Evolutionary conservation across 176 grass and related monocot genomes (phyloP), one percentile per base, ranked within the genome.

Genomic region (Typha latifolia): DNA sequence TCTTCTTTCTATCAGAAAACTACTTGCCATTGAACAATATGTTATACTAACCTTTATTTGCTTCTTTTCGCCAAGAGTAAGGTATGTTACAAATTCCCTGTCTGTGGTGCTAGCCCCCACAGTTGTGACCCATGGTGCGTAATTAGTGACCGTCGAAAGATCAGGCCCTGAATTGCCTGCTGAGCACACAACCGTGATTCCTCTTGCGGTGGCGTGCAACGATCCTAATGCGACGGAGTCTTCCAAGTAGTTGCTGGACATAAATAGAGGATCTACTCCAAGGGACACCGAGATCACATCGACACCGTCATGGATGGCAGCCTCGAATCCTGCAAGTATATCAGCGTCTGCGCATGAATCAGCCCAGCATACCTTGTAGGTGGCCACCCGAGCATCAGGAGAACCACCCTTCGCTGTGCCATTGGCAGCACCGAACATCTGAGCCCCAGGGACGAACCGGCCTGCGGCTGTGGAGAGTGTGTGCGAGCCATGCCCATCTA

Each of bases 361-460:
- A 1, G 66, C 3, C 87, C 81, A 87, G 77, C 91, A 96, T 13
- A 78, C 78, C 77, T 83, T 96, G 77, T 96, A 96, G 0, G 79
- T 57, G 3, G 87, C 91, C 9, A 90, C 67, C 57, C 82, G 76
- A 5, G 91, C 84, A 2, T 71, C 11, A 0, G 91, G 87, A 0
- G 87, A 72, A 32, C 91, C 91, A 27, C 91, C 91, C 63, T 87
- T 87, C 12, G 91, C 91, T 0, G 91, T 96, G 55, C 91, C 87
- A 31, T 51, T 78, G 61, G 84, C 87, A 19, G 83, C 65, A 62
- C 87, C 87, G 74, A 81, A 96, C 48, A 90, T 75, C 70, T 13
- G 87, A 13, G 84, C 87, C 20, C 79, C 70, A 0, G 82, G 73
- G 34, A 90, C 87, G 66, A 82, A 90, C 37, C 69, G 4, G 0